Conservation (phyloP, 2,329 filamentous ascomycete species). For the Hansfordia pulvinata region DNA sequence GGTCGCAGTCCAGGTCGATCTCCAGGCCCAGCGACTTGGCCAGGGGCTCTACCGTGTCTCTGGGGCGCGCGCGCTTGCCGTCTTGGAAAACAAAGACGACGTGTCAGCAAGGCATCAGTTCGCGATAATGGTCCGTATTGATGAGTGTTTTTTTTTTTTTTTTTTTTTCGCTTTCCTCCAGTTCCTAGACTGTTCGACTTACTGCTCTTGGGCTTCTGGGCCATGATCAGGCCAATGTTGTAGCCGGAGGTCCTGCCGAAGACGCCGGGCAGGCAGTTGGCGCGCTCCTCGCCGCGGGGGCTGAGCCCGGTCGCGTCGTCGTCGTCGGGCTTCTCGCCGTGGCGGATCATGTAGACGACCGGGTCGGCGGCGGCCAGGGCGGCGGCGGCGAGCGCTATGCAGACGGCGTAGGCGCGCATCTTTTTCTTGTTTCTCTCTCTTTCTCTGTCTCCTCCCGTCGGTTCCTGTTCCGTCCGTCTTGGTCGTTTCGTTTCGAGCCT, state of each 20-base stretch:
- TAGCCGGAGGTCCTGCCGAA: conserved; percentile 14
- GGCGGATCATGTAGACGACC: conserved; percentile 14
- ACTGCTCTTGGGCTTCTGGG: conserved; percentile 15
- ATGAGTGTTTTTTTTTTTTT: too few species aligned
- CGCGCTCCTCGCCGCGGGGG: conserved; percentile 14
- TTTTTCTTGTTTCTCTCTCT: too few species aligned
- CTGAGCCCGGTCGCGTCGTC: conserved; percentile 13
- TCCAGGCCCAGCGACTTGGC: conserved; percentile 14
- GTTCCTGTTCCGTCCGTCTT: too few species aligned
- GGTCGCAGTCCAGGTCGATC: conserved; percentile 15
- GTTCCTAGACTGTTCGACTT: too few species aligned
- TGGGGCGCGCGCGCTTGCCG: conserved; percentile 11
- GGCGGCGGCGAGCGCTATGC: too few species aligned
- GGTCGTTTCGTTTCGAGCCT: too few species aligned
- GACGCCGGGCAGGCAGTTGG: conserved; percentile 16
- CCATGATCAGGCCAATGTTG: conserved; percentile 15
- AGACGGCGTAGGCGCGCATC: too few species aligned
- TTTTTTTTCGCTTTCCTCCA: too few species aligned
- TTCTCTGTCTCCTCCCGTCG: too few species aligned
- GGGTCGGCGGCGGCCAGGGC: neutral
- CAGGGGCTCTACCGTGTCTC: conserved; percentile 16
- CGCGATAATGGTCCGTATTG: neutral
- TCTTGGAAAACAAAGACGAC: neutral
- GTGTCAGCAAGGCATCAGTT: neutral
- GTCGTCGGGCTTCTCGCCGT: conserved; percentile 16